Evolutionary conservation across 371 early-diverging fungal genomes (phyloP), one percentile per base, ranked within the genome.

Genomic region (Actinomucor elegans): DNA sequence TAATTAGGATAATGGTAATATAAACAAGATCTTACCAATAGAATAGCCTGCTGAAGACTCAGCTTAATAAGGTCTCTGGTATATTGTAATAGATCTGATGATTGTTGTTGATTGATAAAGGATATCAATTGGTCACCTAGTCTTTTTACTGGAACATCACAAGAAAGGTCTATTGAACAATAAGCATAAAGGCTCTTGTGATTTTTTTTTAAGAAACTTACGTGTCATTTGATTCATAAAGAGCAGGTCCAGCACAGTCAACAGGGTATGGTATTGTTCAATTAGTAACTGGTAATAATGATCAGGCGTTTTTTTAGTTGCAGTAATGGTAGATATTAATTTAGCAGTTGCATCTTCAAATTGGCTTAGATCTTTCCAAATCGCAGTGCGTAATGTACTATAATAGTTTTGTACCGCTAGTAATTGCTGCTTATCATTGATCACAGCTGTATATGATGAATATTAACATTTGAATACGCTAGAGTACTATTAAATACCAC

Each of bases 331-430:
- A n/a, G 92, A 91, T 35, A 95, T 93, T 62, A 91, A 90, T 4
- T 89, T 88, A 5, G 95, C 92, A 0, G 92, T 84, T 1, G 89
- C 87, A 48, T 96, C 94, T 67, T 96, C 97, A 72, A 93, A 96
- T 4, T 86, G 85, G 5, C 91, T 89, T 11, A 94, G 70, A 2
- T 91, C 87, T 10, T 87, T 82, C 81, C 93, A 88, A 44, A 96
- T 89, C 36, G 83, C 79, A 41, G 79, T 81, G 18, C 90, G 87
- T 59, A 88, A n/a, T n/a, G n/a, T n/a, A n/a, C n/a, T n/a, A n/a
- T n/a, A n/a, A n/a, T 56, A 57, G 20, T 52, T 15, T 36, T 75
- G 52, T 9, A 51, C 28, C 1, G 24, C 17, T 5, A 52, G 21
- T n/a, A 51, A 38, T 29, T 59, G 37, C 28, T 49, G 11, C 49